These are phyloP conservation scores for Penicillium sp. DNA, from an alignment of 2,329 filamentous ascomycete genomes.

Conservation along the genomic window DNA sequence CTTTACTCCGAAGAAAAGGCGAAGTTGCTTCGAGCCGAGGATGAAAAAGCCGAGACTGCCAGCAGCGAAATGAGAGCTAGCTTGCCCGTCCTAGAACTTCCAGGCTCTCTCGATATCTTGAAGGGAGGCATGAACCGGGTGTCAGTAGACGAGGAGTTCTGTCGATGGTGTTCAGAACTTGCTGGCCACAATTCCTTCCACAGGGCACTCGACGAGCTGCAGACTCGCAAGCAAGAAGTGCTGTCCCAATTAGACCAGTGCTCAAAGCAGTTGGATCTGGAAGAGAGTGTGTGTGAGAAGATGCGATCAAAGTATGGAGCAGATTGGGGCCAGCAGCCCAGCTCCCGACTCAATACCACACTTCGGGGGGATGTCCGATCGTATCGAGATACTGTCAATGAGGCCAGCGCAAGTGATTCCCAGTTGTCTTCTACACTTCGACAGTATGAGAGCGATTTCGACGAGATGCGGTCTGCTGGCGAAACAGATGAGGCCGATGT, in stretches of 20 bases:
- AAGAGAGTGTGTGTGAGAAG: conserved; percentile 96
- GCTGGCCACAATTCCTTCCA: conserved; percentile 73
- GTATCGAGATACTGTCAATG: conserved; percentile 80
- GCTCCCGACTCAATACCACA: conserved; percentile 77
- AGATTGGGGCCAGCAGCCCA: conserved; percentile 96
- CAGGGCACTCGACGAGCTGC: conserved; percentile 68
- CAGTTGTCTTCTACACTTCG: conserved; percentile 75
- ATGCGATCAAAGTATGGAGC: conserved; percentile 95
- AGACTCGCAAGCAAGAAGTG: conserved; percentile 67
- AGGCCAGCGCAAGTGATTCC: conserved; percentile 75
- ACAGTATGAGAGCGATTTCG: conserved; percentile 79
- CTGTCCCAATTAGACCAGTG: conserved; percentile 65
- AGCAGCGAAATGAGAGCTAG: conserved; percentile 95
- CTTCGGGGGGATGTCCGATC: conserved; percentile 76
- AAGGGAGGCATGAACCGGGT: conserved; percentile 90
- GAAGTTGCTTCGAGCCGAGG: conserved; percentile 85
- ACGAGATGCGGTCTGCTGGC: conserved; percentile 86
- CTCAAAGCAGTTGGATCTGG: conserved; percentile 84
- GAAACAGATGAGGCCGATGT: conserved; percentile 79
- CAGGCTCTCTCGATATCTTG: conserved; percentile 76
- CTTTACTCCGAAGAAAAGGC: conserved; percentile 98
- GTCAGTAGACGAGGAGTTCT: conserved; percentile 79
- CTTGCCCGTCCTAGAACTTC: conserved; percentile 83
- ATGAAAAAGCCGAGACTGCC: conserved; percentile 82
- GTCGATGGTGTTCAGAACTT: conserved; percentile 87